Conservation (phyloP, 1,139 yeast species). For the Sugiyamaella paludigena region DNA sequence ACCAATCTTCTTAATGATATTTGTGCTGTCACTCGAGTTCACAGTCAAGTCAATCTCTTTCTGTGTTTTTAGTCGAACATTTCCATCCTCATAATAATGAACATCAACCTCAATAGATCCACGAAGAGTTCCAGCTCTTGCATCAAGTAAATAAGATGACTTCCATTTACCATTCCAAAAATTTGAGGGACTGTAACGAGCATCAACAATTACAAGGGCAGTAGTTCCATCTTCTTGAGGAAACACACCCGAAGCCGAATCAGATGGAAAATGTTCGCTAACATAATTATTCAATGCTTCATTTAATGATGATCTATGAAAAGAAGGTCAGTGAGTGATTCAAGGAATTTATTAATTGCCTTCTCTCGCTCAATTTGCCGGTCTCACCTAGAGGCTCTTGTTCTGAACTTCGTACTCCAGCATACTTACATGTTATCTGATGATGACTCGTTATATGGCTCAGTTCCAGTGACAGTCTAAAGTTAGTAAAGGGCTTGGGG, state of each 20-base stretch:
- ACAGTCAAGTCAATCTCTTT: constrained; percentile 41
- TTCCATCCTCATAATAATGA: constrained; percentile 95
- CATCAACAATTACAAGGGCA: constrained; percentile 64
- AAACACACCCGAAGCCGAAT: constrained; percentile 46
- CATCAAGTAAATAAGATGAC: constrained; percentile 55
- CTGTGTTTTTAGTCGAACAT: constrained; percentile 69
- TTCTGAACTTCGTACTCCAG: too few species aligned
- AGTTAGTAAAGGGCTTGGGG: too few species aligned
- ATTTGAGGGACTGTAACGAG: constrained; percentile 69
- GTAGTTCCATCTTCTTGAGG: constrained; percentile 51
- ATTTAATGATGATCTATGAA: constrained; percentile 1
- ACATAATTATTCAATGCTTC: constrained; percentile 40
- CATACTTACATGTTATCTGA: not conserved
- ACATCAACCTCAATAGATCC: constrained; percentile 69
- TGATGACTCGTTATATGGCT: constrained; percentile 21
- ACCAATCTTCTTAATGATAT: constrained; percentile 53
- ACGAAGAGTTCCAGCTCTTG: constrained; percentile 38
- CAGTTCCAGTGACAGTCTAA: constrained; percentile 34
- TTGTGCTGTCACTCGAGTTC: constrained; percentile 25
- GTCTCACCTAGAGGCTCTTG: too few species aligned
- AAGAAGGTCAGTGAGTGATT: not conserved
- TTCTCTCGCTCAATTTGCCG: too few species aligned
- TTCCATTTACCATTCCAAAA: constrained; percentile 92
- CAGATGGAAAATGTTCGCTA: constrained; percentile 46
- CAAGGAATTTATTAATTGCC: too few species aligned